These are phyloP conservation scores for Camelina laxa DNA, from an alignment of 345 rosid species.

Conservation along the genomic window DNA sequence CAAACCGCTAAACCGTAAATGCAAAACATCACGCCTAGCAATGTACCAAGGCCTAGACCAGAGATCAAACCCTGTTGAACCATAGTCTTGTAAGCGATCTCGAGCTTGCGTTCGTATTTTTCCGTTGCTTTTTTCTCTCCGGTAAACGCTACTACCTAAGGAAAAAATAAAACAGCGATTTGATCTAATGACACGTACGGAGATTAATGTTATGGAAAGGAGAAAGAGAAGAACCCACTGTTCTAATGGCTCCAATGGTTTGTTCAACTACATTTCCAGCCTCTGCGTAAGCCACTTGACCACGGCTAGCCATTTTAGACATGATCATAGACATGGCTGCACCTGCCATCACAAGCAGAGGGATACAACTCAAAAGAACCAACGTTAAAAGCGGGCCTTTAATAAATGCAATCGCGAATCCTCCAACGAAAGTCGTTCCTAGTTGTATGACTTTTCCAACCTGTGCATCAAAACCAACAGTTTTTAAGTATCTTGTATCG, in stretches of 20 bases:
- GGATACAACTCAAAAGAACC: conserved; percentile 67
- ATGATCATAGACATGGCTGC: conserved; percentile 60
- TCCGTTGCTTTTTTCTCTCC: conserved; percentile 78
- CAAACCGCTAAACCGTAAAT: conserved; percentile 72
- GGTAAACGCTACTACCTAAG: conserved; percentile 87
- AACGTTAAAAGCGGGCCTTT: conserved; percentile 66
- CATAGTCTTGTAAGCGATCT: conserved; percentile 59
- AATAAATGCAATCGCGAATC: conserved; percentile 65
- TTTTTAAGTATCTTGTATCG: not conserved
- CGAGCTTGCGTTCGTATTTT: conserved; percentile 61
- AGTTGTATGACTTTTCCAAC: conserved; percentile 83
- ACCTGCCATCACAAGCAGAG: conserved; percentile 60
- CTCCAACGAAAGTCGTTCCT: conserved; percentile 64
- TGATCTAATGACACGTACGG: not conserved
- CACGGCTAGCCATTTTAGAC: conserved; percentile 75
- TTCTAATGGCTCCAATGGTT: conserved; percentile 79
- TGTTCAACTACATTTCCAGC: conserved; percentile 91
- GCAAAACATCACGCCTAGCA: conserved; percentile 53
- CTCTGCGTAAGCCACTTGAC: conserved; percentile 80
- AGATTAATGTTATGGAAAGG: not conserved
- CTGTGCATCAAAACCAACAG: conserved; percentile 42
- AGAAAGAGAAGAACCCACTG: conserved; percentile 50
- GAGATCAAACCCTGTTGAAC: conserved; percentile 73
- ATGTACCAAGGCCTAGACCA: conserved; percentile 67
- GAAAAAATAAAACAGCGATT: not conserved